Evolutionary conservation across 2,329 filamentous ascomycete species (phyloP).

Genomic region (Pyricularia sp.): DNA sequence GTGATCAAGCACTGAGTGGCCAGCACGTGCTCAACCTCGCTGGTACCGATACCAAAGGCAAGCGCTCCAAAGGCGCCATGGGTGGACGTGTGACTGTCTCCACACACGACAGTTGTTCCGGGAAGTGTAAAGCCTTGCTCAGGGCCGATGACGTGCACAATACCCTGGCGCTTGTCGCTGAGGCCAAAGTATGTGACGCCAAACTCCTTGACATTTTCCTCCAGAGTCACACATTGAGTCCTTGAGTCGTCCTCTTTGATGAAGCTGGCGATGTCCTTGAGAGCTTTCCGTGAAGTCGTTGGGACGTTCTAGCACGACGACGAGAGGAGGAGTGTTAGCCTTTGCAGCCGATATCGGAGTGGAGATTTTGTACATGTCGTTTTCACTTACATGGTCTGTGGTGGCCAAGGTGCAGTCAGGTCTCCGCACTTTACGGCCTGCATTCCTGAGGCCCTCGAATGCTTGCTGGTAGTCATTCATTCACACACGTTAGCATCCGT

Average conservation of each 20-base stretch:
- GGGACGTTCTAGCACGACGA: conserved; percentile 62
- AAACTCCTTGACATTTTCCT: conserved; percentile 95
- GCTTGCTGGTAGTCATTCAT: conserved; percentile 55
- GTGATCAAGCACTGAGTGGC: conserved; percentile 93
- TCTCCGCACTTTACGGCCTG: conserved; percentile 73
- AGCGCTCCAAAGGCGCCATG: conserved; percentile 93
- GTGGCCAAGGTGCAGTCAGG: conserved; percentile 95
- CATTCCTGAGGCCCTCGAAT: conserved; percentile 89
- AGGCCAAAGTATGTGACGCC: conserved; percentile 95
- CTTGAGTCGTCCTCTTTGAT: conserved; percentile 91
- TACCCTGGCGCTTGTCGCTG: conserved; percentile 91
- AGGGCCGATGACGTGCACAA: conserved; percentile 95
- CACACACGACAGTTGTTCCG: conserved; percentile 91
- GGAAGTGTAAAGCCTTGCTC: conserved; percentile 98
- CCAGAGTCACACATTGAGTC: conserved; percentile 86
- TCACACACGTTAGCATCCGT: conserved; percentile 8
- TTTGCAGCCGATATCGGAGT: not conserved
- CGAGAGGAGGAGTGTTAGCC: conserved; percentile 8
- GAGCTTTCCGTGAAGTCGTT: conserved; percentile 76
- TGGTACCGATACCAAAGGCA: conserved; percentile 94
- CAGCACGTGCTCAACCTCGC: conserved; percentile 95
- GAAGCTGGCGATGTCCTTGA: conserved; percentile 88
- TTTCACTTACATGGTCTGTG: conserved; percentile 72
- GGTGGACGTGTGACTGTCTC: conserved; percentile 95
- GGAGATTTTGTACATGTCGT: too few species aligned